Conservation (phyloP, 176 grass and related monocot species). For the Bolboschoenus planiculmis region DNA sequence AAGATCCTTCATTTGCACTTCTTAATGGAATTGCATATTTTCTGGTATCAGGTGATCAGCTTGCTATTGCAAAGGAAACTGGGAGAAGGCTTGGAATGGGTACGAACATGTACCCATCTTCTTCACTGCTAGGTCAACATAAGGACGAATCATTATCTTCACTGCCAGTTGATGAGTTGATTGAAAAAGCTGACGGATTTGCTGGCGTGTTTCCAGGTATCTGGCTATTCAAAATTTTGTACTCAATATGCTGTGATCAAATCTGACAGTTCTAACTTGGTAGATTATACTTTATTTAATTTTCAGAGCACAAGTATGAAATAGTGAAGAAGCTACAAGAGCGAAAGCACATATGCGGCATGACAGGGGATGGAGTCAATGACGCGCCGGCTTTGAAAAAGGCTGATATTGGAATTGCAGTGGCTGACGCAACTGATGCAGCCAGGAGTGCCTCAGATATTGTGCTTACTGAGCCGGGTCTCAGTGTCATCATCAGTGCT, state of each 20-base stretch:
- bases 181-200: slow-evolving; percentile 94
- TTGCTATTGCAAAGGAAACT: slow-evolving; percentile 96
- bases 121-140: slow-evolving; percentile 58
- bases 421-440: slow-evolving; percentile 89
- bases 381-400: slow-evolving; percentile 93
- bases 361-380: slow-evolving; percentile 95
- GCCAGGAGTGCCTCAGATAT: slow-evolving; percentile 89
- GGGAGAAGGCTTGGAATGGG: slow-evolving; percentile 94
- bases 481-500: slow-evolving; percentile 96
- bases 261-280: neutral
- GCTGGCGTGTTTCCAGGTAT: slow-evolving; percentile 87
- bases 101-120: slow-evolving; percentile 97
- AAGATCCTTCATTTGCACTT: neutral
- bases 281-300: neutral
- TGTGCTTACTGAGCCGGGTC: slow-evolving; percentile 85
- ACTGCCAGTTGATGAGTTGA: slow-evolving; percentile 65
- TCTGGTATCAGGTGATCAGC: slow-evolving; percentile 58
- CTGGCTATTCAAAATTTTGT: neutral
- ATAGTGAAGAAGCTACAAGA: slow-evolving; percentile 93
- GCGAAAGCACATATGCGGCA: slow-evolving; percentile 93
- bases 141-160: slow-evolving; percentile 57
- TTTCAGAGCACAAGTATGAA: slow-evolving; percentile 92
- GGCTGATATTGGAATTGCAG: slow-evolving; percentile 94
- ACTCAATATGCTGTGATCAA: neutral
- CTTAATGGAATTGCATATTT: neutral